Evolutionary conservation across 495 filamentous ascomycete genomes (phyloP), one percentile per base, ranked within the genome.

Genomic region (Neurospora intermedia): DNA sequence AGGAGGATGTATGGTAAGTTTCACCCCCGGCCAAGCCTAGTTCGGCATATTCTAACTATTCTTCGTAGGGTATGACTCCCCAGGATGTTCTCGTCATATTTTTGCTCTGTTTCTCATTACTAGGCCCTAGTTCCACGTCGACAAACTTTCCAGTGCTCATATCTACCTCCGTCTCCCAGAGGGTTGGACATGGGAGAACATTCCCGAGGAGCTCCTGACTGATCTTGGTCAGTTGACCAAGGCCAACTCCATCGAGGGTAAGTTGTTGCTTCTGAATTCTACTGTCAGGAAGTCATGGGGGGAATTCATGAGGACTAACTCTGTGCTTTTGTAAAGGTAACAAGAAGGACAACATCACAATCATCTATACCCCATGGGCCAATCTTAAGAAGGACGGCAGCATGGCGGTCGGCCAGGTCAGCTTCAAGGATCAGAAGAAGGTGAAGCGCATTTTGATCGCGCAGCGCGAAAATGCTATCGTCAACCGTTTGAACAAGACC

Each of bases 311-410:
- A n/a, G 6, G 70, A 23, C n/a, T 43, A n/a, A 72, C 35, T 2
- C 8, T 18, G 31, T 31, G 31, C 20, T 46, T 13, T 27, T 35
- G 15, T 27, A 2, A 69, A 93, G 91, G 96, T 73, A 99, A 98
- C 84, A 99, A 99, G 83, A 98, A 98, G 83, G 96, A 98, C 78
- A 98, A 98, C 82, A 86, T 98, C 74, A 96, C 92, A 18, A 83
- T 99, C 72, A 94, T 99, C 76, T 99, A 98, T 82, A 99, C 96
- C 4, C 96, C 96, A 23, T 98, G 96, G 96, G 92, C 93, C 48
- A 99, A 99, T 79, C 90, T 99, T 7, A 90, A 92, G 81, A 99
- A 98, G 80, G 93, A 96, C 76, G 94, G 94, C n/a, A 91, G 89
- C 77, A 99, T 99, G 96, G 94, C 93, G 5, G 90, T 89, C 4